Conservation (phyloP, 352 stramenopile species). For the Pythium aquatile region DNA sequence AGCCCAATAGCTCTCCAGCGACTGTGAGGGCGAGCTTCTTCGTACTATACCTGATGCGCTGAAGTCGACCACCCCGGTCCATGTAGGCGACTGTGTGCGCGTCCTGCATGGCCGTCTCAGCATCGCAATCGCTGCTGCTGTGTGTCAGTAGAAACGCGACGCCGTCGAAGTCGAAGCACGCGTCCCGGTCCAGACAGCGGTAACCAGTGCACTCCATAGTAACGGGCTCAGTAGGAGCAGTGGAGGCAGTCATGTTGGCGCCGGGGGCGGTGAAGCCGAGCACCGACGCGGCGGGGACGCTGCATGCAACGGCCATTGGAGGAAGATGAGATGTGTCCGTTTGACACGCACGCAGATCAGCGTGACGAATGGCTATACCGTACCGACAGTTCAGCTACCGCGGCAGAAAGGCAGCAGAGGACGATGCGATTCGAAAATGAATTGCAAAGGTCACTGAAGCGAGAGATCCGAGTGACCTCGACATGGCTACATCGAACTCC, state of each 20-base stretch:
- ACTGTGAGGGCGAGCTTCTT: not conserved
- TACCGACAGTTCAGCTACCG: too few relatives aligned
- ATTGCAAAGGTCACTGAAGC: too few relatives aligned
- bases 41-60: conserved; percentile 42
- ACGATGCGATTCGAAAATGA: too few relatives aligned
- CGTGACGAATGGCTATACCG: conserved; percentile 1
- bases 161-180: conserved; percentile 55
- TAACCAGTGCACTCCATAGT: conserved; percentile 33
- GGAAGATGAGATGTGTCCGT: not conserved
- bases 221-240: not conserved
- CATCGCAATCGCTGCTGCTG: conserved; percentile 34
- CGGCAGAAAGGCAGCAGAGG: too few relatives aligned
- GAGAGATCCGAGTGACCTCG: too few relatives aligned
- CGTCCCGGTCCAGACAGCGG: conserved; percentile 61
- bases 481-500: too few relatives aligned
- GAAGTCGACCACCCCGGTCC: conserved; percentile 29
- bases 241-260: not conserved
- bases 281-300: not conserved
- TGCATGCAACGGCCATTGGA: not conserved
- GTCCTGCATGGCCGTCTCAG: conserved; percentile 26
- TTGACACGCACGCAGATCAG: not conserved
- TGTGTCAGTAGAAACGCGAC: conserved; percentile 42
- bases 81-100: conserved; percentile 40
- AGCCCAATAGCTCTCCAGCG: not conserved
- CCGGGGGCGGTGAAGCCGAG: not conserved